Percentiles rank a stretch among this genome's conserved stretches.
Evolutionary conservation across 345 rosid species (phyloP).

Genomic region (Hibiscus tridactylites): DNA sequence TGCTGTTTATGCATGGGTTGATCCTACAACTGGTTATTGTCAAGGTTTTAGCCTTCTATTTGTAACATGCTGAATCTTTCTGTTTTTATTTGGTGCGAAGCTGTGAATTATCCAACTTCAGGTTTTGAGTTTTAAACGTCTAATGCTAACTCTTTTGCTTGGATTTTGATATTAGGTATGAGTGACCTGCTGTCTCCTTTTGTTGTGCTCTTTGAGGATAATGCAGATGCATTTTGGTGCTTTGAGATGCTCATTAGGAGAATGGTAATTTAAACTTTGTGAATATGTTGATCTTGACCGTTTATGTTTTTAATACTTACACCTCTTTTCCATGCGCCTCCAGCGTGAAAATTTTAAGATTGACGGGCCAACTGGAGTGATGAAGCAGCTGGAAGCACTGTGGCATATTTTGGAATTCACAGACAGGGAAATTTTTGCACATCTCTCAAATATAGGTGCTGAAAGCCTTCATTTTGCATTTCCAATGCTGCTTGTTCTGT

Average conservation of each 20-base stretch:
- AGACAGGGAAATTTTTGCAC: conserved; percentile 75
- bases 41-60: conserved; percentile 50
- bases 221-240: conserved; percentile 98
- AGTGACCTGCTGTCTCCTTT: conserved; percentile 93
- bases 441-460: conserved; percentile 73
- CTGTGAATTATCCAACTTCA: not conserved
- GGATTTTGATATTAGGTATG: conserved; percentile 58
- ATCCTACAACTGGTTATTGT: conserved; percentile 93
- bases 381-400: conserved; percentile 76
- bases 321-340: conserved; percentile 12
- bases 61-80: not conserved
- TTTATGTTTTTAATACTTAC: conserved; percentile 19
- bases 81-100: not conserved
- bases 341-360: conserved; percentile 84
- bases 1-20: conserved; percentile 95
- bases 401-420: conserved; percentile 76
- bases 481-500: conserved; percentile 83
- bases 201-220: conserved; percentile 82
- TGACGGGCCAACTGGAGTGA: conserved; percentile 93
- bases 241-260: conserved; percentile 95
- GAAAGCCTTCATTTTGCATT: conserved; percentile 98
- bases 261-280: conserved; percentile 44
- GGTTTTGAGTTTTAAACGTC: not conserved
- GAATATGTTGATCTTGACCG: conserved; percentile 8
- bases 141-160: conserved; percentile 13